phyloP scores from a whole-genome alignment of 352 stramenopile species.

The Phytophthora pinifolia region DNA sequence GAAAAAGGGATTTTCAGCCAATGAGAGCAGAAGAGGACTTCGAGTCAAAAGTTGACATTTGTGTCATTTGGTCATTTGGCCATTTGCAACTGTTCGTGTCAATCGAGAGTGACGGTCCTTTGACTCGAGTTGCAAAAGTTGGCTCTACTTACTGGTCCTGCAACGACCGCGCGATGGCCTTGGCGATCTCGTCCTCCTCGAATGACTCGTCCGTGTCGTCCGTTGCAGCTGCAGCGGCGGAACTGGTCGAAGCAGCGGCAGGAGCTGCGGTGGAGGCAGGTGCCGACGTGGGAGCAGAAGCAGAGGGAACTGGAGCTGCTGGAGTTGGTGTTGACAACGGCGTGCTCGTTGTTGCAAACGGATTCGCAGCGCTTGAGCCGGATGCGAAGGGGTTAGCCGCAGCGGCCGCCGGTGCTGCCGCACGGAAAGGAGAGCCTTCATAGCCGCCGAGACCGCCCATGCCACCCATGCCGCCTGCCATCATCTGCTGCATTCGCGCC shows the following conservation, averaged over 20 bases:
- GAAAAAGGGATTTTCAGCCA: neutral
- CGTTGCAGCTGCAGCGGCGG: constrained; percentile 15
- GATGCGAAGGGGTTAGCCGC: constrained; percentile 49
- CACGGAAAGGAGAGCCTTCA: constrained; percentile 31
- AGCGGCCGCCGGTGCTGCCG: constrained; percentile 18
- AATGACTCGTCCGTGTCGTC: constrained; percentile 32
- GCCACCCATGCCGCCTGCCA: constrained; percentile 34
- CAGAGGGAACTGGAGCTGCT: constrained; percentile 5
- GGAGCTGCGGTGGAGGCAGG: constrained; percentile 4
- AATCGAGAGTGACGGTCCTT: neutral
- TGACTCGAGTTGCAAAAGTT: neutral
- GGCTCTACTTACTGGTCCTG: constrained; percentile 55
- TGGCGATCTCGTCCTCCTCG: constrained; percentile 80
- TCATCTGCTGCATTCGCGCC: constrained; percentile 74
- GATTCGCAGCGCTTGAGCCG: constrained; percentile 12
- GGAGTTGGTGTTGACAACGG: constrained; percentile 8
- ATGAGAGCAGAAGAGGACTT: neutral
- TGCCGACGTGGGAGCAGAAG: constrained; percentile 4
- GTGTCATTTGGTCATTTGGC: too few relatives aligned
- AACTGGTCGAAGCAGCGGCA: constrained; percentile 3
- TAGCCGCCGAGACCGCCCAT: constrained; percentile 24
- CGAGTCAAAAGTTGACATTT: too few relatives aligned
- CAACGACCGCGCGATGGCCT: constrained; percentile 75
- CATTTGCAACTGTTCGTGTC: too few relatives aligned
- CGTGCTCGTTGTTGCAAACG: constrained; percentile 12